Evolutionary conservation across 169 alveolate species (phyloP), one percentile per base, ranked within the genome.

Genomic region (Plasmodium chabaudi): DNA sequence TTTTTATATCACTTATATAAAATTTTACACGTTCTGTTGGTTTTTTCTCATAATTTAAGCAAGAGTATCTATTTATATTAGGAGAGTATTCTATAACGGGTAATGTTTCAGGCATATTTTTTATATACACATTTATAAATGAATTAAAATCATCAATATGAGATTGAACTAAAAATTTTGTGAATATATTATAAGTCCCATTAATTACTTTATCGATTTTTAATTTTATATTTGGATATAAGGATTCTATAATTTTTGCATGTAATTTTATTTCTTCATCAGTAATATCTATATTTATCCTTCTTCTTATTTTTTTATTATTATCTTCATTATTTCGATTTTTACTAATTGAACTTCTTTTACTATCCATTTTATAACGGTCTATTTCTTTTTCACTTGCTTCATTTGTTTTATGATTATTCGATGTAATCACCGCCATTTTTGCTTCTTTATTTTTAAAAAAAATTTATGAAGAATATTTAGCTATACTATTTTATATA

Each of bases 61-160:
- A 7, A 10, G 87, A n/a, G 56, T 86, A 86, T 13, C 47, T 47
- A 73, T 70, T 63, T 1, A 59, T 1, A 10, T 69, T 59, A 23
- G 91, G 91, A 46, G 91, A 69, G n/a, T 59, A 69, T 70, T 86
- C 87, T 9, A 86, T 7, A 12, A 59, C 64, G 2, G 91, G 91
- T 21, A 86, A 44, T 39, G n/a, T 25, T 49, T 86, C 87, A n/a
- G 91, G 87, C 86, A 86, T 86, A 63, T 86, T 86, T 55, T 86
- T 86, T 17, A 86, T n/a, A 70, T 86, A 86, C 12, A 86, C 91
- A 59, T 86, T 86, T 47, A 86, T 42, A 64, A 86, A 86, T 44
- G 91, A 86, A 46, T 86, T 86, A 64, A 59, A 86, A 70, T 68
- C 91, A 53, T 86, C 91, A 34, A 86, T 69, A 60, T 86, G 91